phyloP scores from a whole-genome alignment of 1,284 basidiomycete genomes.

The Marasmius sp. region DNA sequence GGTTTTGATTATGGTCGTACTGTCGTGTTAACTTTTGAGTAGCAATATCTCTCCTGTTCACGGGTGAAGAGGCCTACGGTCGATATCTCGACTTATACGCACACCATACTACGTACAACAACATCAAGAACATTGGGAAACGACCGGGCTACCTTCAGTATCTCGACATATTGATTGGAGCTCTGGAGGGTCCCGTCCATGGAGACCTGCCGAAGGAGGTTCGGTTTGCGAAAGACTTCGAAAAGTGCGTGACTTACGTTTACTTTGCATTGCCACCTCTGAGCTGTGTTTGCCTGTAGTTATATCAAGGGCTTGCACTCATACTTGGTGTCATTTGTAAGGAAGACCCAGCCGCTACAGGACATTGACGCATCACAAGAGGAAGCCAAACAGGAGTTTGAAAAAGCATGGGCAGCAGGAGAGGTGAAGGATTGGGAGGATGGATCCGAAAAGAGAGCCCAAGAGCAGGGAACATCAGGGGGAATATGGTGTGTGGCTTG shows the following conservation, averaged over 20 bases:
- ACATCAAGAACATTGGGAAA: constrained; percentile 81
- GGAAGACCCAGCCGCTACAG: constrained; percentile 85
- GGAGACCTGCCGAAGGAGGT: constrained; percentile 74
- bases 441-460: constrained; percentile 35
- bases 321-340: constrained; percentile 87
- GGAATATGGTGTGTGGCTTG: constrained; percentile 97
- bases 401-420: constrained; percentile 76
- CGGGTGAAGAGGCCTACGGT: constrained; percentile 94
- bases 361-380: constrained; percentile 74
- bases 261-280: neutral
- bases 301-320: constrained; percentile 82
- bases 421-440: constrained; percentile 79
- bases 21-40: constrained; percentile 18
- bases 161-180: constrained; percentile 75
- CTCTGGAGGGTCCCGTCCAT: constrained; percentile 60
- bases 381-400: constrained; percentile 71
- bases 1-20: constrained; percentile 3
- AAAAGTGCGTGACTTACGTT: constrained; percentile 54
- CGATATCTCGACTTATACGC: constrained; percentile 93
- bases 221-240: constrained; percentile 75
- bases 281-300: constrained; percentile 36
- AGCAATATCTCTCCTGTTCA: constrained; percentile 90
- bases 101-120: constrained; percentile 88
- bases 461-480: constrained; percentile 40
- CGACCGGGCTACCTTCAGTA: constrained; percentile 89